Evolutionary conservation across 2,329 filamentous ascomycete species (phyloP), one percentile per base, ranked within the genome.

Genomic region (Aspergillus puulaauensis): DNA sequence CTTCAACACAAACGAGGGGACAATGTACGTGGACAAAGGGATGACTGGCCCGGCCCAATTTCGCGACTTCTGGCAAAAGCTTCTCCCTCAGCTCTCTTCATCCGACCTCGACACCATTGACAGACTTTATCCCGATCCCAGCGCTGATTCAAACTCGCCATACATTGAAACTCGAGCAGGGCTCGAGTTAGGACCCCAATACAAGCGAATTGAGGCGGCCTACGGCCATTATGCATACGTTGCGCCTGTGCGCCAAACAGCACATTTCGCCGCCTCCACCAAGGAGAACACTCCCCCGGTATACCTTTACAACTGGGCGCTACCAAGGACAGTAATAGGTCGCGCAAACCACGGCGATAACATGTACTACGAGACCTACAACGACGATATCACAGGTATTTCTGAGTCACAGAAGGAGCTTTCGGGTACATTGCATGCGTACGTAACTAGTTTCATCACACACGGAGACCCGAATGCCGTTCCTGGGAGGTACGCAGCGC

Each of bases 1-100:
- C 7, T 91, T 86, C 76, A 87, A 86, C 71, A 83, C 84, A 40
- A 86, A 90, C 66, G 89, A 91, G 70, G 89, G 88, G 15, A 81
- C 85, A 0, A 70, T 79, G 39, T 91, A 90, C 67, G 82, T 90
- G 1, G 82, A 86, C 0, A 70, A 75, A 14, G 64, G 70, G 6
- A 77, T 82, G 53, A 73, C 77, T 14, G 77, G 75, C 2, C 74
- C 80, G 11, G 73, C 70, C 0, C 79, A 86, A 11, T 88, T 90
- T 68, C 77, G 77, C 3, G 58, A 70, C 3, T 90, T 90, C 71
- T 90, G 90, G 77, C 69, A 73, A 0, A 76, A 73, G 0, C 80
- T 91, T 9, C 80, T 91, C 12, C 88, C 88, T 0, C 75, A 77
- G 2, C 74, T 90, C 14, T 76, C 77, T 3, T 60, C 71, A 0